Percentiles rank a stretch among this genome's conserved stretches.
Conservation (phyloP, 331 rosid species). For the Telfairia occidentalis region DNA sequence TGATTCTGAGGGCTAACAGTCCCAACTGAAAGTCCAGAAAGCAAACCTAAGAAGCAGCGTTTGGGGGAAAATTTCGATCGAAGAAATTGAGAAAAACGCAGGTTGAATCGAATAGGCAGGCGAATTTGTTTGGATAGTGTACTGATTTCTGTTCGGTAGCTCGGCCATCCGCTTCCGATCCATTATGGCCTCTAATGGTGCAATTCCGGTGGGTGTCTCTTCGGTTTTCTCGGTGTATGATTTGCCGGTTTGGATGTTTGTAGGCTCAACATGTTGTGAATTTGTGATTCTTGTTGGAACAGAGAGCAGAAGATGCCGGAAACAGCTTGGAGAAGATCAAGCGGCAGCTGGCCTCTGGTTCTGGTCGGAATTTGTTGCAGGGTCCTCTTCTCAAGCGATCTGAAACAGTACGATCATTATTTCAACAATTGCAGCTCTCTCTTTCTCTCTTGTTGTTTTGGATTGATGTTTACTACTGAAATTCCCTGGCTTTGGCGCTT, state of each 20-base stretch:
- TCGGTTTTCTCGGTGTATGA: neutral
- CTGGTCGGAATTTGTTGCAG: conserved; percentile 79
- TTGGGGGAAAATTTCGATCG: neutral
- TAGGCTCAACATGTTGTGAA: neutral
- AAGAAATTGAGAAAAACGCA: neutral
- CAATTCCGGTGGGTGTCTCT: conserved; percentile 42
- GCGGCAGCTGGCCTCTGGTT: conserved; percentile 87
- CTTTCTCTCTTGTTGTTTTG: neutral
- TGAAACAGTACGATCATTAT: conserved; percentile 54
- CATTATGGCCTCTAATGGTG: conserved; percentile 65
- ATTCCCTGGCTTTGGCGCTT: neutral
- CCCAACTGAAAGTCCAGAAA: neutral
- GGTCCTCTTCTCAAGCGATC: conserved; percentile 99
- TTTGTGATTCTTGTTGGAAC: conserved; percentile 21
- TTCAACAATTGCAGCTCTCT: neutral
- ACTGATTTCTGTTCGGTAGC: neutral
- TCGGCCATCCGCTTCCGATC: conserved; percentile 16
- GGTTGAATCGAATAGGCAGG: neutral
- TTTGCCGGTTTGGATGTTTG: neutral
- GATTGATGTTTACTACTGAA: neutral
- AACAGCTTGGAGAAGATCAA: conserved; percentile 95
- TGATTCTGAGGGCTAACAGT: neutral
- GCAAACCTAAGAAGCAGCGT: conserved; percentile 6
- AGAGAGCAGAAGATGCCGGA: conserved; percentile 62
- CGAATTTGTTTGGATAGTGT: neutral